phyloP scores from a whole-genome alignment of 2,329 filamentous ascomycete species.

The Rhinocladiella mackenziei region DNA sequence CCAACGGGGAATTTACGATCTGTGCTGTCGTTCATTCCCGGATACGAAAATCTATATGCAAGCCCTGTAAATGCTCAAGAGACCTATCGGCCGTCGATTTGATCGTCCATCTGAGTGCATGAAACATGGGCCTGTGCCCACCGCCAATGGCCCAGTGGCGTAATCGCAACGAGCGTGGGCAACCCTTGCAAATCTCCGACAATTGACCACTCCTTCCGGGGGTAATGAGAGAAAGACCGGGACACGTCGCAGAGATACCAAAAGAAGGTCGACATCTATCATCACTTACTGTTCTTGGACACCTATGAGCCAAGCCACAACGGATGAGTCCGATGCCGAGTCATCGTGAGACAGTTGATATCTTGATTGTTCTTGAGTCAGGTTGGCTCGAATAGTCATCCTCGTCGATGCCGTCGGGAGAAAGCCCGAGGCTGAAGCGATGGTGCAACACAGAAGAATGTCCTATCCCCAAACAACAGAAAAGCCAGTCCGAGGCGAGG shows the following conservation, averaged over 20 bases:
- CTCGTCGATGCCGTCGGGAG: constrained; percentile 1
- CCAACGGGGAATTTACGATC: constrained; percentile 27
- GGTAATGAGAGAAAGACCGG: constrained; percentile 1
- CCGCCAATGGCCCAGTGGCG: constrained; percentile 15
- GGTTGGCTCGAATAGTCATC: not conserved
- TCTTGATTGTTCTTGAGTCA: not conserved
- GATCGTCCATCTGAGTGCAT: not conserved
- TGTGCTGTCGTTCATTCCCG: constrained; percentile 1
- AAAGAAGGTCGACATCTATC: constrained; percentile 11
- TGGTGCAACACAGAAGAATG: constrained; percentile 19
- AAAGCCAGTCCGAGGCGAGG: constrained; percentile 5
- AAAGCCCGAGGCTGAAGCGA: constrained; percentile 22
- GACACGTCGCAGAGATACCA: constrained; percentile 11
- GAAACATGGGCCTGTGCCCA: constrained; percentile 16
- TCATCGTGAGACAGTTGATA: constrained; percentile 17
- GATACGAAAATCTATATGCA: not conserved
- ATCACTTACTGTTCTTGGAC: constrained; percentile 16
- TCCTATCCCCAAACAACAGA: constrained; percentile 4
- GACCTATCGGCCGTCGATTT: constrained; percentile 6
- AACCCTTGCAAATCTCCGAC: constrained; percentile 25
- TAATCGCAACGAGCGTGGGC: constrained; percentile 11
- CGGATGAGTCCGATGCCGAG: constrained; percentile 13
- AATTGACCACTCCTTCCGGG: not conserved
- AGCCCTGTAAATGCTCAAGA: not conserved
- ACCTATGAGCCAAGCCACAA: constrained; percentile 9